Percentiles rank a stretch among this genome's conserved stretches.
These are phyloP conservation scores for Teunomyces stri DNA, from an alignment of 805 yeast genomes.

Conservation along the genomic window DNA sequence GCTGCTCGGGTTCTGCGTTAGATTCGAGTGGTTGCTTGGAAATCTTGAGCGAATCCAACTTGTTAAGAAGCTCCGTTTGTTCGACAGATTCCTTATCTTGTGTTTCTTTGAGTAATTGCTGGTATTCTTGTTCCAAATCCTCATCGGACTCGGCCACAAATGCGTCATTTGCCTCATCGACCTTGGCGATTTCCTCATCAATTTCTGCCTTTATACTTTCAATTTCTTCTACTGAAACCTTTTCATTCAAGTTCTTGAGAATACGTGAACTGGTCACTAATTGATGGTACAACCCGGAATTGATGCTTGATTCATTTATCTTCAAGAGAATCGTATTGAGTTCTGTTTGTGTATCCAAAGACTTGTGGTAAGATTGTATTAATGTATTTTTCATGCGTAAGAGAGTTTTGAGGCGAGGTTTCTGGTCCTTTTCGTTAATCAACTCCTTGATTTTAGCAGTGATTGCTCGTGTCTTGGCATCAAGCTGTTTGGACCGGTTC, in stretches of 20 bases:
- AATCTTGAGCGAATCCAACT: not conserved
- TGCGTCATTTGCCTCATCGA: conserved; percentile 27
- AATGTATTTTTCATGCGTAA: conserved; percentile 15
- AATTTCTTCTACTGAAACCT: conserved; percentile 25
- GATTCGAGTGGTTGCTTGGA: not conserved
- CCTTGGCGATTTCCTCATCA: conserved; percentile 26
- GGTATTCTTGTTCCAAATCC: conserved; percentile 31
- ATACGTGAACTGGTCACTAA: conserved; percentile 24
- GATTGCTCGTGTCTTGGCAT: conserved; percentile 16
- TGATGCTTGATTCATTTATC: conserved; percentile 36
- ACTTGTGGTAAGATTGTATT: conserved; percentile 16
- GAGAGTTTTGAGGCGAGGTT: conserved; percentile 16
- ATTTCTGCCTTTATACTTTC: conserved; percentile 27
- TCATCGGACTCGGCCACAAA: conserved; percentile 18
- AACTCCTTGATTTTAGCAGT: conserved; percentile 16
- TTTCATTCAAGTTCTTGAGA: conserved; percentile 27
- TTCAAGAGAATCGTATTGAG: conserved; percentile 24
- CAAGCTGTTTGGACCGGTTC: conserved; percentile 18
- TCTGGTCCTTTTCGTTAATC: conserved; percentile 13
- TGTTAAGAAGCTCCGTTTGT: not conserved
- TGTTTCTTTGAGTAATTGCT: conserved; percentile 18
- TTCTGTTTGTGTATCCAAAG: conserved; percentile 17
- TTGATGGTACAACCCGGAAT: conserved; percentile 22
- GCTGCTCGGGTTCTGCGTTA: not conserved
- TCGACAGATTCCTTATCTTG: not conserved